These are phyloP conservation scores for Entoloma clypeatum DNA, from an alignment of 1,284 basidiomycete genomes.

Conservation along the genomic window DNA sequence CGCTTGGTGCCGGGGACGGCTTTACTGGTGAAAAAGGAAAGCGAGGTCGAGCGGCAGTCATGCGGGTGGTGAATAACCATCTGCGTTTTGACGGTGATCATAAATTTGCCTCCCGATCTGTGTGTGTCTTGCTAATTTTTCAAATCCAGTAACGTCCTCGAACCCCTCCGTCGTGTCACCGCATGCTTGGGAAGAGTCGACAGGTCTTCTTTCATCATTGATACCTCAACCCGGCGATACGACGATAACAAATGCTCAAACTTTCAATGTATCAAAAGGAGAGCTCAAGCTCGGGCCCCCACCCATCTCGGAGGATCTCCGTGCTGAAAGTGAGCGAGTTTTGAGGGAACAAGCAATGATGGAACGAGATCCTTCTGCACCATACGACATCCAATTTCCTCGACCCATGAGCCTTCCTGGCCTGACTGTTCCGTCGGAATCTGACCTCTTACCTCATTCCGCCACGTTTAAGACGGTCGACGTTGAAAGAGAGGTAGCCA, in stretches of 20 bases:
- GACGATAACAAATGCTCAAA: slow-evolving; percentile 47
- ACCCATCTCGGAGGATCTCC: slow-evolving; percentile 75
- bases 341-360: slow-evolving; percentile 69
- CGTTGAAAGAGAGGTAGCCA: slow-evolving; percentile 88
- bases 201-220: slow-evolving; percentile 74
- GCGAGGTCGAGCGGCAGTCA: slow-evolving; percentile 77
- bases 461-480: slow-evolving; percentile 84
- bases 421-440: slow-evolving; percentile 58
- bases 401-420: slow-evolving; percentile 48
- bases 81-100: slow-evolving; percentile 83
- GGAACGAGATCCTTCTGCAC: slow-evolving; percentile 61
- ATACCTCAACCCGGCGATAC: slow-evolving; percentile 59
- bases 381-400: slow-evolving; percentile 57
- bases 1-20: slow-evolving; percentile 76
- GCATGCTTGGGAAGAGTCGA: slow-evolving; percentile 77
- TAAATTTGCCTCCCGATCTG: slow-evolving; percentile 10
- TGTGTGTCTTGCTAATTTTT: slow-evolving; percentile 22
- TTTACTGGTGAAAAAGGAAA: slow-evolving; percentile 80
- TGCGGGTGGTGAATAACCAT: slow-evolving; percentile 93
- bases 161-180: slow-evolving; percentile 60
- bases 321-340: slow-evolving; percentile 73
- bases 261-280: slow-evolving; percentile 72
- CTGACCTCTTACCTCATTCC: slow-evolving; percentile 78
- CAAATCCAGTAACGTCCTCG: slow-evolving; percentile 59
- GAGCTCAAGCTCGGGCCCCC: slow-evolving; percentile 82